A percentile compares a stretch with the other conserved stretches of the same genome.
phyloP scores from a whole-genome alignment of 169 alveolate genomes.

The Babesia bigemina region DNA sequence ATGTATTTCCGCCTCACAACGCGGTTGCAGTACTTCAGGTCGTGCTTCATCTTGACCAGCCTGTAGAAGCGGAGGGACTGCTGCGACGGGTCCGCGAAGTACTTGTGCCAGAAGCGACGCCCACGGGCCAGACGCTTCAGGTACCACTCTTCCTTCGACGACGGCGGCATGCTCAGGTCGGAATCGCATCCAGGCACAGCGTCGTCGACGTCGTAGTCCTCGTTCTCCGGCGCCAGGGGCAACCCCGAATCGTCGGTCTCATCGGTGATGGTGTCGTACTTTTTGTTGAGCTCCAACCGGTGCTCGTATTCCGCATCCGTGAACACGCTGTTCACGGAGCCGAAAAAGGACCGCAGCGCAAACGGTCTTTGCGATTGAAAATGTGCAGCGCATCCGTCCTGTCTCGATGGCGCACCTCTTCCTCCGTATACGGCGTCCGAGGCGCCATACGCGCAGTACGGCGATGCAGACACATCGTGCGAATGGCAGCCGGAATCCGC shows the following conservation, averaged over 20 bases:
- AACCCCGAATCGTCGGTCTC: constrained; percentile 41
- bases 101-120: constrained; percentile 63
- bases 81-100: constrained; percentile 56
- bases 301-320: constrained; percentile 47
- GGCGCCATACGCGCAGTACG: not conserved
- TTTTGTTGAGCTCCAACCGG: constrained; percentile 20
- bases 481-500: not conserved
- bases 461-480: not conserved
- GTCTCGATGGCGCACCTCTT: not conserved
- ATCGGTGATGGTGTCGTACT: constrained; percentile 20
- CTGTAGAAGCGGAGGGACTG: constrained; percentile 33
- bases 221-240: constrained; percentile 61
- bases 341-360: constrained; percentile 28
- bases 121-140: constrained; percentile 58
- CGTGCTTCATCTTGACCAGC: constrained; percentile 55
- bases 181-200: constrained; percentile 14
- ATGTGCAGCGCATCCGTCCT: not conserved
- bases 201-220: constrained; percentile 61
- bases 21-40: constrained; percentile 51
- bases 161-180: constrained; percentile 46
- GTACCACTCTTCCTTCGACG: constrained; percentile 59
- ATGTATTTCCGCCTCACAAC: constrained; percentile 43
- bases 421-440: not conserved
- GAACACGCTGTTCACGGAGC: constrained; percentile 26
- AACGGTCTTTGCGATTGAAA: not conserved